phyloP scores from a whole-genome alignment of 176 grass and related monocot species.

The Leersia perrieri region DNA sequence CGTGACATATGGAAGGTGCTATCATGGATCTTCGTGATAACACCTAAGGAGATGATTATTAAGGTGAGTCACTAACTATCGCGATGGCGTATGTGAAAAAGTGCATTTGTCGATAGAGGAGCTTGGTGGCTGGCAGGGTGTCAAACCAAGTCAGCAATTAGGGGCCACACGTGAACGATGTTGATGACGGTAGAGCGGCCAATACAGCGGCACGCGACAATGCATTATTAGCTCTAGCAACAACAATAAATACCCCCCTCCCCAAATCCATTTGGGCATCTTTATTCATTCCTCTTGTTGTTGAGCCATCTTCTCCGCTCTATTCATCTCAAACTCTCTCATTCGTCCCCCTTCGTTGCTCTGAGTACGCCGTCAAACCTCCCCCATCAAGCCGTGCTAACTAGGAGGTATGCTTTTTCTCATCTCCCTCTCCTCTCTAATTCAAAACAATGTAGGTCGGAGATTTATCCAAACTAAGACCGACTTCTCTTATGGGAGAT shows the following conservation, averaged over 20 bases:
- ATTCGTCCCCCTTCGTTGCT: background rate
- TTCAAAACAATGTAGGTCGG: background rate
- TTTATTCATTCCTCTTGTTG: background rate
- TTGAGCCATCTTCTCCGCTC: background rate
- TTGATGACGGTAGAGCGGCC: background rate
- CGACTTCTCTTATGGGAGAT: too few species aligned
- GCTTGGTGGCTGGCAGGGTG: background rate
- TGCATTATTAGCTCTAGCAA: background rate
- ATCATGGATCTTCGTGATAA: background rate
- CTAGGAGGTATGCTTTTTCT: background rate
- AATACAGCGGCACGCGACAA: background rate
- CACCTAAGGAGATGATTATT: background rate
- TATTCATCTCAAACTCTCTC: background rate
- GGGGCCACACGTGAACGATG: background rate
- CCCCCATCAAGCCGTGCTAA: background rate
- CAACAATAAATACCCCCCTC: background rate
- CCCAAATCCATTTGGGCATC: too few species aligned
- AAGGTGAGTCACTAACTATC: background rate
- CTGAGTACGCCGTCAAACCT: background rate
- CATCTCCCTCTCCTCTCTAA: background rate
- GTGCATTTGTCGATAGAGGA: background rate
- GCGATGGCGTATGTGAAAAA: background rate
- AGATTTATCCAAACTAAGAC: background rate
- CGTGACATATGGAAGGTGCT: background rate
- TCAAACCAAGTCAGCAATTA: background rate